Evolutionary conservation across 2,329 filamentous ascomycete species (phyloP).

Genomic region (Metarhizium rileyi): DNA sequence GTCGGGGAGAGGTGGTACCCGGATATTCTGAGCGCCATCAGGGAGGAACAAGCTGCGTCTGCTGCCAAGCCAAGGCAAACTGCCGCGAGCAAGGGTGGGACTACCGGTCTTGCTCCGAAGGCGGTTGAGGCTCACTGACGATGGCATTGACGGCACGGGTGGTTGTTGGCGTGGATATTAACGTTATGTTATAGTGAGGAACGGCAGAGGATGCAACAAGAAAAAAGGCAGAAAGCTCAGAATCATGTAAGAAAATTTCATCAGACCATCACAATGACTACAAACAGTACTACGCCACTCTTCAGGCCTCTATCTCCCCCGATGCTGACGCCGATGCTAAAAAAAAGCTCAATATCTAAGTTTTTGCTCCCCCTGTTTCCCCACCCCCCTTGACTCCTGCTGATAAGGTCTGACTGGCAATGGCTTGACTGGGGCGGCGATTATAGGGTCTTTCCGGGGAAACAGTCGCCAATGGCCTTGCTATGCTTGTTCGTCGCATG

Average conservation of each 20-base stretch:
- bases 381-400: not conserved
- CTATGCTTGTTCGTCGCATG: slow-evolving; percentile 70
- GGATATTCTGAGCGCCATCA: slow-evolving; percentile 47
- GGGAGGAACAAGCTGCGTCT: slow-evolving; percentile 44
- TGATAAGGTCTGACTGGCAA: not conserved
- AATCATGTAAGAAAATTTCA: not conserved
- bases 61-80: slow-evolving; percentile 20
- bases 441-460: slow-evolving; percentile 37
- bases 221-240: not conserved
- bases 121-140: slow-evolving; percentile 23
- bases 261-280: not conserved
- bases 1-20: slow-evolving; percentile 77
- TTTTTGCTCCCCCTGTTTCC: not conserved
- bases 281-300: not conserved
- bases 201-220: too few relatives aligned
- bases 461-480: slow-evolving; percentile 63
- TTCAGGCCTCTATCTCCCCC: not conserved
- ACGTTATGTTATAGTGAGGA: too few relatives aligned
- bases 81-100: slow-evolving; percentile 16
- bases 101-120: slow-evolving; percentile 12
- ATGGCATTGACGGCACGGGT: slow-evolving; percentile 1
- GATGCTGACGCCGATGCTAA: slow-evolving; percentile 6
- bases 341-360: not conserved
- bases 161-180: not conserved
- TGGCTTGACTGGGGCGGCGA: not conserved